Evolutionary conservation across 345 rosid genomes (phyloP).

Genomic region (Dimocarpus longan): DNA sequence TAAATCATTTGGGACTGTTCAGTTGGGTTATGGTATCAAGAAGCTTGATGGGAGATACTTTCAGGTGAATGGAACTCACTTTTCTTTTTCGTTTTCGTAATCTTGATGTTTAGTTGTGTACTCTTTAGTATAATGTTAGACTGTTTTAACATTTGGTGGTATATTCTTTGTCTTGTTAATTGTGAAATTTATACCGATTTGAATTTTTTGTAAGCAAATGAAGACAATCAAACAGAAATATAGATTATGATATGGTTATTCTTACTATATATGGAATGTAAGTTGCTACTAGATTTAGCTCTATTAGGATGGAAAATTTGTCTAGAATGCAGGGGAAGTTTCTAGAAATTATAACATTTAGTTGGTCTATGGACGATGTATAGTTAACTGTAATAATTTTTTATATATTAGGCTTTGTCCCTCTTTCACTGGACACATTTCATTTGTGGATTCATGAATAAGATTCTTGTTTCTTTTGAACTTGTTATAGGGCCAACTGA

Average conservation of each 20-base stretch:
- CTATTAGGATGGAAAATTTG: background rate
- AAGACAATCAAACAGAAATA: background rate
- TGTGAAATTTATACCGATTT: background rate
- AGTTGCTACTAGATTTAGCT: background rate
- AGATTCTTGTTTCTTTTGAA: background rate
- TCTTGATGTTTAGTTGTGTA: background rate
- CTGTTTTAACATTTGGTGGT: background rate
- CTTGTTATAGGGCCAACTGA: conserved; percentile 65
- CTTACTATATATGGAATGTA: background rate
- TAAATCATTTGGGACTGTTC: conserved; percentile 65
- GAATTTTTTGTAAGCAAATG: background rate
- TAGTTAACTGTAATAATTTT: background rate
- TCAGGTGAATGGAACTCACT: conserved; percentile 46
- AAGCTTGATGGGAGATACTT: conserved; percentile 74
- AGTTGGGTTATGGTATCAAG: conserved; percentile 84
- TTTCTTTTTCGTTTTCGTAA: background rate
- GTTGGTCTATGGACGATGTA: background rate
- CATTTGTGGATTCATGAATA: background rate
- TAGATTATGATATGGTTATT: background rate
- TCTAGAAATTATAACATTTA: background rate
- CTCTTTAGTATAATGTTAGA: background rate
- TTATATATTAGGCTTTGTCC: background rate
- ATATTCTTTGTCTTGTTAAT: background rate
- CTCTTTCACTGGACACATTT: background rate
- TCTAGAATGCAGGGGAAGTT: background rate